These are phyloP conservation scores for Trametes coccinea DNA, from an alignment of 768 basidiomycete genomes.

Conservation along the genomic window DNA sequence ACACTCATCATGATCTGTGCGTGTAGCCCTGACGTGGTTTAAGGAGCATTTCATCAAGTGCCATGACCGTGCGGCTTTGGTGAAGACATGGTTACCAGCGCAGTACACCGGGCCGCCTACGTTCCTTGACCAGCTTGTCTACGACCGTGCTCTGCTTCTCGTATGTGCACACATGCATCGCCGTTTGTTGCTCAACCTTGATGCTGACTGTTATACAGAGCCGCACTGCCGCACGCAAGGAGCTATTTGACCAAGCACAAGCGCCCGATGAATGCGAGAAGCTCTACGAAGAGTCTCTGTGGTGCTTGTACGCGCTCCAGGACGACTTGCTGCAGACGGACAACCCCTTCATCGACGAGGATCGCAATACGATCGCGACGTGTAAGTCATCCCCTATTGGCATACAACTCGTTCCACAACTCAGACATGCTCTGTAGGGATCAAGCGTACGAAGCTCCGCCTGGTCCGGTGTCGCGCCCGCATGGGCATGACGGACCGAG, in stretches of 20 bases:
- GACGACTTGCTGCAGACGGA: conserved; percentile 83
- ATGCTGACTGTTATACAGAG: conserved; percentile 52
- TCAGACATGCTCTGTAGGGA: conserved; percentile 49
- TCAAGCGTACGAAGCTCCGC: conserved; percentile 80
- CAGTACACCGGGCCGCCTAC: conserved; percentile 81
- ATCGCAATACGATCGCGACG: conserved; percentile 72
- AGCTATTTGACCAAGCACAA: conserved; percentile 76
- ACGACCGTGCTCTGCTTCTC: conserved; percentile 85
- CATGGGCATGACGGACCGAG: conserved; percentile 74
- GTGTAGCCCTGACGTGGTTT: conserved; percentile 84
- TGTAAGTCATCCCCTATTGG: conserved; percentile 47
- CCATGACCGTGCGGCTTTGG: conserved; percentile 84
- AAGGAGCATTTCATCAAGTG: conserved; percentile 93
- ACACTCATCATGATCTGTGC: not conserved
- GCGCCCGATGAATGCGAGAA: conserved; percentile 86
- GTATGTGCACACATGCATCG: conserved; percentile 46
- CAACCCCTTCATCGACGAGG: conserved; percentile 85
- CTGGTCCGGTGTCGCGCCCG: conserved; percentile 76
- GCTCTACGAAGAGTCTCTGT: conserved; percentile 91
- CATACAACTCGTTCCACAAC: conserved; percentile 1
- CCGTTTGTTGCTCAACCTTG: not conserved
- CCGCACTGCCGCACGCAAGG: conserved; percentile 88
- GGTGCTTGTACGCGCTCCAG: conserved; percentile 90
- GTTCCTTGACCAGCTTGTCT: conserved; percentile 89
- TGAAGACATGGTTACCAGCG: conserved; percentile 84